phyloP scores from a whole-genome alignment of 805 yeast species.

The Alloascoidea hylecoeti region DNA sequence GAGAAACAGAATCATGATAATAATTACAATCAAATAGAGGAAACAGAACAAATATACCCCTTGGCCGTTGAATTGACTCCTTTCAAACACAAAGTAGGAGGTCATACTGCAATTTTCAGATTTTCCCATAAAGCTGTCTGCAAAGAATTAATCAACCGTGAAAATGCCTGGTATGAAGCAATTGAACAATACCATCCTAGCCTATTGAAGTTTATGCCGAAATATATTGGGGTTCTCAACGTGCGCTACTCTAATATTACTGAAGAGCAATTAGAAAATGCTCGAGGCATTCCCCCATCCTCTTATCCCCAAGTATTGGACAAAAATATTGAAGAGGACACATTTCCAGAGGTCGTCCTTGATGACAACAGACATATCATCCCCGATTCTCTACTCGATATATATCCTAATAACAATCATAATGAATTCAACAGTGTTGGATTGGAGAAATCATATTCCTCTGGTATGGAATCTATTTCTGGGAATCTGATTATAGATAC shows the following conservation, averaged over 20 bases:
- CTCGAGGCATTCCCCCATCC: conserved; percentile 4
- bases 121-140: conserved; percentile 89
- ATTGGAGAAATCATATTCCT: neutral
- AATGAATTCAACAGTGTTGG: neutral
- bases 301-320: conserved; percentile 2
- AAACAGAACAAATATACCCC: conserved; percentile 31
- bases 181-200: conserved; percentile 70
- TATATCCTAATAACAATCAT: conserved; percentile 38
- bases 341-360: conserved; percentile 70
- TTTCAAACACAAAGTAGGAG: conserved; percentile 90
- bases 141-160: conserved; percentile 82
- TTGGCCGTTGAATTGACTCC: conserved; percentile 84
- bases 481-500: too few relatives aligned
- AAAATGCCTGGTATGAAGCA: conserved; percentile 83
- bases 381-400: conserved; percentile 65
- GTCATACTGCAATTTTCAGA: conserved; percentile 92
- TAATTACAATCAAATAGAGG: conserved; percentile 12
- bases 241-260: conserved; percentile 55
- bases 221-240: conserved; percentile 85
- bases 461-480: too few relatives aligned
- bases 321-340: conserved; percentile 9
- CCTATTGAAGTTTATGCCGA: conserved; percentile 77
- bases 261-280: conserved; percentile 19
- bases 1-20: neutral
- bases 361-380: conserved; percentile 89